A percentile compares a stretch with the other conserved stretches of the same genome.
These are phyloP conservation scores for Boletus coccyginus DNA, from an alignment of 768 basidiomycete genomes.

Conservation along the genomic window DNA sequence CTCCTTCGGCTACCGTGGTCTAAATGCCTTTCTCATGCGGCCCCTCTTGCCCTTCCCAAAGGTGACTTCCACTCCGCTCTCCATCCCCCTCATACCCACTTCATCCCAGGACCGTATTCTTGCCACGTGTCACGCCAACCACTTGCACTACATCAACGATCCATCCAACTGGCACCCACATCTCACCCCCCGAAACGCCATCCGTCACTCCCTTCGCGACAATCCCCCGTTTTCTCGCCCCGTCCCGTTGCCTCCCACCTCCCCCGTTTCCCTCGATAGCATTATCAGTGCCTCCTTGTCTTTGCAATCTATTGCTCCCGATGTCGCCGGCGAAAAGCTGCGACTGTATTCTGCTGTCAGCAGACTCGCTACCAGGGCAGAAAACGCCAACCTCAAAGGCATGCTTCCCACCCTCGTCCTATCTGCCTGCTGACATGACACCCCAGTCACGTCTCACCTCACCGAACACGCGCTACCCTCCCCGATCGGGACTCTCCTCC, in stretches of 20 bases:
- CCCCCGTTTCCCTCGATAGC: constrained; percentile 31
- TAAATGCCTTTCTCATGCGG: constrained; percentile 67
- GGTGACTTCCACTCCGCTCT: constrained; percentile 38
- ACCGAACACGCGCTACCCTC: constrained; percentile 38
- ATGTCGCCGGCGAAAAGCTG: constrained; percentile 32
- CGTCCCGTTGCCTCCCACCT: constrained; percentile 26
- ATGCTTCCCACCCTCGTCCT: background rate
- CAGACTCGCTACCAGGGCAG: constrained; percentile 34
- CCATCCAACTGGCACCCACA: constrained; percentile 73
- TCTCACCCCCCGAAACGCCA: constrained; percentile 68
- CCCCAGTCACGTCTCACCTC: constrained; percentile 43
- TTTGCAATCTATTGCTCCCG: constrained; percentile 32
- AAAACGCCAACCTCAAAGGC: constrained; percentile 49
- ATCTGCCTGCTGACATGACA: background rate
- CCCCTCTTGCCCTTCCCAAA: constrained; percentile 69
- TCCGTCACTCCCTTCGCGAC: constrained; percentile 47
- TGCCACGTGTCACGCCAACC: constrained; percentile 67
- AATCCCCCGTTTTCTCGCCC: constrained; percentile 13
- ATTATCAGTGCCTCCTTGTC: constrained; percentile 32
- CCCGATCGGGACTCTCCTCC: constrained; percentile 48
- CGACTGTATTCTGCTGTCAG: constrained; percentile 39
- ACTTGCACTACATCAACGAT: constrained; percentile 62
- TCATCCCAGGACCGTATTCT: constrained; percentile 68
- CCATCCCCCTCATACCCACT: background rate
- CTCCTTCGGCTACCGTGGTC: constrained; percentile 52